phyloP scores from a whole-genome alignment of 2,329 filamentous ascomycete genomes.

The Botryotinia globosa region DNA sequence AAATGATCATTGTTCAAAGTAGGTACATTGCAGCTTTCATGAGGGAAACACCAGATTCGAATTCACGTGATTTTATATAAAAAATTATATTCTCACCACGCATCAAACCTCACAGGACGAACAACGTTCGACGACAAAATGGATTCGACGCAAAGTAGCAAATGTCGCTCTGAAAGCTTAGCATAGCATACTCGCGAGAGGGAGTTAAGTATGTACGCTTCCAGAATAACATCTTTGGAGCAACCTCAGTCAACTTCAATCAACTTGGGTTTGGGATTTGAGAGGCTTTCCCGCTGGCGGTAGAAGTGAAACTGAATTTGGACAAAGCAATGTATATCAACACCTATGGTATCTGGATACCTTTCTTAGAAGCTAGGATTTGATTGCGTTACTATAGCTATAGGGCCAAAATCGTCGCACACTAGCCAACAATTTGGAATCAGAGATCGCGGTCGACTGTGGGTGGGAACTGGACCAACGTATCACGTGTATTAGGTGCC shows the following conservation, averaged over 20 bases:
- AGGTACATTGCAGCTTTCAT: no score
- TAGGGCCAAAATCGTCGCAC: neutral
- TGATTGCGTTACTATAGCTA: fast-evolving
- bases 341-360: neutral
- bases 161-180: neutral
- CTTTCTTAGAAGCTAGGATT: fast-evolving
- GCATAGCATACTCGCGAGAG: no score
- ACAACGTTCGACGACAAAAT: neutral
- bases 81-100: neutral
- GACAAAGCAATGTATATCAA: neutral
- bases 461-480: neutral
- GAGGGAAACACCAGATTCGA: no score
- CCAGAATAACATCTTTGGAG: neutral
- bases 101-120: neutral
- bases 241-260: no score
- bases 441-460: neutral
- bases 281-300: neutral
- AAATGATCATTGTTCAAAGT: neutral
- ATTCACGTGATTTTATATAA: no score
- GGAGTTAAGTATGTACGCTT: neutral
- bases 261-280: neutral
- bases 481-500: neutral
- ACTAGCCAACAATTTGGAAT: no score
- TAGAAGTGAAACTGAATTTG: no score
- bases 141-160: neutral